phyloP scores from a whole-genome alignment of 1,284 basidiomycete species.

The Caloboletus firmus region DNA sequence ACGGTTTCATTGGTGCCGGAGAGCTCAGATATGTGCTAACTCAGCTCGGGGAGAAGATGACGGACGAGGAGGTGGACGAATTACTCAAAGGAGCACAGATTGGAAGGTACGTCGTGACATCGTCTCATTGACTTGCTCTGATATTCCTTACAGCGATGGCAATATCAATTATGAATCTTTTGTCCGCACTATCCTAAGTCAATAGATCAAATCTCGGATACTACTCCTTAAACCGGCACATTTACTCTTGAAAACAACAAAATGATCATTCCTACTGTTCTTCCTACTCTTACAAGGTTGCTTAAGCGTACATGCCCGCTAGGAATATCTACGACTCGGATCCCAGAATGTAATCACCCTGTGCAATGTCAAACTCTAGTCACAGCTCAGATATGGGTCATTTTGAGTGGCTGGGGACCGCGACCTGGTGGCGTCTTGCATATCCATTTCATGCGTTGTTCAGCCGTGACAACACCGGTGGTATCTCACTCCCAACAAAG shows the following conservation, averaged over 20 bases:
- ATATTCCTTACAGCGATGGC: slow-evolving; percentile 68
- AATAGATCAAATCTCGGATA: slow-evolving; percentile 16
- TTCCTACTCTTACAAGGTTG: not conserved
- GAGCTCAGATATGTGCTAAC: slow-evolving; percentile 29
- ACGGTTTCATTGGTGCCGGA: slow-evolving; percentile 74
- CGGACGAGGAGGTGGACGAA: slow-evolving; percentile 97
- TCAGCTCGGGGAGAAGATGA: slow-evolving; percentile 60
- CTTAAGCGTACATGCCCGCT: not conserved
- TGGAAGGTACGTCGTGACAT: slow-evolving; percentile 60
- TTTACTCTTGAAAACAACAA: not conserved
- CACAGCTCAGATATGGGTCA: not conserved
- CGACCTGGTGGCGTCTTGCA: not conserved
- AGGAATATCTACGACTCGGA: not conserved
- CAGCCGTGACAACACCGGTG: not conserved
- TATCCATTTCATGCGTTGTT: not conserved
- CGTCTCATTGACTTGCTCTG: slow-evolving; percentile 5
- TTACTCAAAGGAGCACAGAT: slow-evolving; percentile 93
- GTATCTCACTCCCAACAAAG: not conserved
- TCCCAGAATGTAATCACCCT: not conserved
- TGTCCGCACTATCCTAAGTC: slow-evolving; percentile 29
- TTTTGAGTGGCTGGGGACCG: not conserved
- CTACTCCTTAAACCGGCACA: not conserved
- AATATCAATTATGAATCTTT: slow-evolving; percentile 94
- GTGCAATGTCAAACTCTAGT: not conserved
- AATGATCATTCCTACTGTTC: not conserved